Percentiles rank a stretch among this genome's conserved stretches.
phyloP scores from a whole-genome alignment of 345 rosid genomes.

The Ailanthus altissimus region DNA sequence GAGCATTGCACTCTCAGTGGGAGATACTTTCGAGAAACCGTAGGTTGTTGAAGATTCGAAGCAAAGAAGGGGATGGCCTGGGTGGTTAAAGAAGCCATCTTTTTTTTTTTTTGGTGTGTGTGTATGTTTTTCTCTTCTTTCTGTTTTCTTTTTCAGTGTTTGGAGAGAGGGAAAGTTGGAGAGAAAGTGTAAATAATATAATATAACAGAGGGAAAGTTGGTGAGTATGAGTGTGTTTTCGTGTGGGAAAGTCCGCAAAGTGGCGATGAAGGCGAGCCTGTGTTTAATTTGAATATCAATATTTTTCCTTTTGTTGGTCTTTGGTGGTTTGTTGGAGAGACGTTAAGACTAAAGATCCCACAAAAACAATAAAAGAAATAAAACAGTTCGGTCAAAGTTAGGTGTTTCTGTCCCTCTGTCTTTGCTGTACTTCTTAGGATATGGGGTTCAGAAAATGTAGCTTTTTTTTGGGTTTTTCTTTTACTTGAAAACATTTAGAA shows the following conservation, averaged over 20 bases:
- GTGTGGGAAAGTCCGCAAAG: conserved; percentile 38
- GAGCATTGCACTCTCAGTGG: conserved; percentile 54
- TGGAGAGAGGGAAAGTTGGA: too few relatives aligned
- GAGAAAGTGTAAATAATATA: too few relatives aligned
- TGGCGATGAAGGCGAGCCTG: conserved; percentile 31
- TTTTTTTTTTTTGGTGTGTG: not conserved
- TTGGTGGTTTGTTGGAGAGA: conserved; percentile 18
- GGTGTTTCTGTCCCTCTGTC: too few relatives aligned
- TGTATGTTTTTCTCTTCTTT: not conserved
- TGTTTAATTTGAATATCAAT: not conserved
- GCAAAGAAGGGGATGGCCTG: conserved; percentile 32
- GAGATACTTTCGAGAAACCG: conserved; percentile 37
- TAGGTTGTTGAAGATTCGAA: conserved; percentile 31
- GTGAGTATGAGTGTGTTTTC: not conserved
- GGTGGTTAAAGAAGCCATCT: conserved; percentile 68
- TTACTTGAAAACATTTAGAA: too few relatives aligned
- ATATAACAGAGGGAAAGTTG: conserved; percentile 17
- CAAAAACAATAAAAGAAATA: too few relatives aligned
- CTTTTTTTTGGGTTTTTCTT: too few relatives aligned
- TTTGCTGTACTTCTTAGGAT: too few relatives aligned
- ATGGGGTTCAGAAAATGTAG: too few relatives aligned
- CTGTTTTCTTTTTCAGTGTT: too few relatives aligned
- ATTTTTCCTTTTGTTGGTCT: not conserved
- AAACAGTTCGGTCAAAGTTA: not conserved
- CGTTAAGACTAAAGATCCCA: not conserved